Conservation (phyloP, 345 rosid genomes). For the Euphorbia pulcherrima region DNA sequence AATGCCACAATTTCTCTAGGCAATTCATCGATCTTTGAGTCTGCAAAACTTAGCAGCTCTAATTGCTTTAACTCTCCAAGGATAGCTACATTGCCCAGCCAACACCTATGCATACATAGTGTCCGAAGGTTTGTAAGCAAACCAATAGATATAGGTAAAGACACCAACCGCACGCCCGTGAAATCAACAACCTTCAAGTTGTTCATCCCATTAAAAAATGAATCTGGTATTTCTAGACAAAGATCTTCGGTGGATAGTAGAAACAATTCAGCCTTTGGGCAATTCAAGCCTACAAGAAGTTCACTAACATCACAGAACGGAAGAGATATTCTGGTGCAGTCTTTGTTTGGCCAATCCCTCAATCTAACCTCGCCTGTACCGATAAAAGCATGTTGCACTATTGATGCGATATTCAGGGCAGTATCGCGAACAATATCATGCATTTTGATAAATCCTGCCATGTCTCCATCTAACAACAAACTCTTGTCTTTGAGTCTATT, state of each 20-base stretch:
- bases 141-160: slow-evolving; percentile 7
- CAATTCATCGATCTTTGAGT: slow-evolving; percentile 22
- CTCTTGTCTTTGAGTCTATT: background rate
- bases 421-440: slow-evolving; percentile 3
- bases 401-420: background rate
- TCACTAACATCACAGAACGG: background rate
- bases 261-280: background rate
- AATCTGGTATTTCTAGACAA: background rate
- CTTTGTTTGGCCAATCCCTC: background rate
- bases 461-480: background rate
- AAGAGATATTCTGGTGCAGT: background rate
- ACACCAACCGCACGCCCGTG: background rate
- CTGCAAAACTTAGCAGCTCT: slow-evolving; percentile 25
- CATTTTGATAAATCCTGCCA: background rate
- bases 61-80: slow-evolving; percentile 24
- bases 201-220: background rate
- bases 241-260: background rate
- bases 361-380: too few species aligned
- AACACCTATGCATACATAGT: slow-evolving; percentile 5
- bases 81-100: background rate
- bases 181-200: slow-evolving; percentile 13
- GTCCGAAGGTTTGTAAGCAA: slow-evolving; percentile 1
- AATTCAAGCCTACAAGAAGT: background rate
- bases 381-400: background rate
- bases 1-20: too few species aligned